Conservation (phyloP, 2,329 filamentous ascomycete species). For the Scolecobasidium constrictum region DNA sequence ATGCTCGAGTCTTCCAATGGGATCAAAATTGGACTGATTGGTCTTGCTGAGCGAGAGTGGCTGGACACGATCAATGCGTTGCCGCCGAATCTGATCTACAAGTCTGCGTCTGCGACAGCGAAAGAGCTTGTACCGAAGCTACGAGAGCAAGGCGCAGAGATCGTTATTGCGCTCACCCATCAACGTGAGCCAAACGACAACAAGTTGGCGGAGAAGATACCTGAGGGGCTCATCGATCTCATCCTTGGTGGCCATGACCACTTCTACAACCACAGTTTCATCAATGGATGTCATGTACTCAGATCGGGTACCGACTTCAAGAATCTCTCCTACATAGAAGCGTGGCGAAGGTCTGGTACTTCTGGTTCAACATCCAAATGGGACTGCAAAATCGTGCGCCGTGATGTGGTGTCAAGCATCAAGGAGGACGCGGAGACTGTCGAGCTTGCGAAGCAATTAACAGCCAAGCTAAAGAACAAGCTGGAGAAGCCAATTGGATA, state of each 20-base stretch:
- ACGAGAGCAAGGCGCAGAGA: slow-evolving; percentile 66
- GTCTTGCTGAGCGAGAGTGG: slow-evolving; percentile 79
- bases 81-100: slow-evolving; percentile 72
- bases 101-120: slow-evolving; percentile 65
- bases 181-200: slow-evolving; percentile 83
- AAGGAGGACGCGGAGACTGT: slow-evolving; percentile 51
- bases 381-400: slow-evolving; percentile 67
- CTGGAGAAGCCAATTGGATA: slow-evolving; percentile 76
- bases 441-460: slow-evolving; percentile 56
- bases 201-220: slow-evolving; percentile 64
- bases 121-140: slow-evolving; percentile 63
- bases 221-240: slow-evolving; percentile 67
- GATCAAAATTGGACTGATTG: slow-evolving; percentile 75
- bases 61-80: slow-evolving; percentile 80
- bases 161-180: slow-evolving; percentile 74
- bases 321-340: slow-evolving; percentile 80
- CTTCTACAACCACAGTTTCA: slow-evolving; percentile 66
- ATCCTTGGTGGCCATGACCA: slow-evolving; percentile 87
- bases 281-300: slow-evolving; percentile 75
- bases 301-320: slow-evolving; percentile 87
- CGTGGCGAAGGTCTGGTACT: slow-evolving; percentile 40
- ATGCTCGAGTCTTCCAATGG: slow-evolving; percentile 75
- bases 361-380: slow-evolving; percentile 42
- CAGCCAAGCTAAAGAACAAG: slow-evolving; percentile 61
- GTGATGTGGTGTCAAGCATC: slow-evolving; percentile 62